phyloP scores from a whole-genome alignment of 495 filamentous ascomycete genomes.

The Annulohypoxylon stygium region DNA sequence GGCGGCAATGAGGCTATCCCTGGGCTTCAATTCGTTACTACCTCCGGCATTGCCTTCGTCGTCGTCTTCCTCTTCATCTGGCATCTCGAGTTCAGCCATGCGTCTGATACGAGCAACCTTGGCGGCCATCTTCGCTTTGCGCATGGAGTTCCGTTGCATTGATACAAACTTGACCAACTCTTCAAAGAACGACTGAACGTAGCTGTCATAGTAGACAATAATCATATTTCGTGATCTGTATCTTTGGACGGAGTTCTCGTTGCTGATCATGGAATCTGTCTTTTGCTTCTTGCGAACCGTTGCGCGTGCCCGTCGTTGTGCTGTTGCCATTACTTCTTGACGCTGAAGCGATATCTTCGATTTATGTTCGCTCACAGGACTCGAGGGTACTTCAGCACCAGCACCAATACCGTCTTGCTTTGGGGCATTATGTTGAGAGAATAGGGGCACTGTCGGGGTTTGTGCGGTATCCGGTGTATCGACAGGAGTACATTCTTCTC shows the following conservation, averaged over 20 bases:
- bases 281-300: constrained; percentile 68
- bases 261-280: constrained; percentile 70
- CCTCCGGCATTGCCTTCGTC: constrained; percentile 38
- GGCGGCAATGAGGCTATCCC: constrained; percentile 38
- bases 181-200: constrained; percentile 84
- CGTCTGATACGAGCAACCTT: constrained; percentile 69
- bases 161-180: constrained; percentile 83
- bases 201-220: constrained; percentile 89
- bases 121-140: constrained; percentile 80
- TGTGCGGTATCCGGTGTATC: constrained; percentile 34
- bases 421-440: constrained; percentile 25
- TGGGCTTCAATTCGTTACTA: constrained; percentile 44
- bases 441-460: constrained; percentile 38
- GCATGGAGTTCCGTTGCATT: constrained; percentile 81
- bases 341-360: constrained; percentile 64
- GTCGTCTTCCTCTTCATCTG: constrained; percentile 60
- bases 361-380: constrained; percentile 45
- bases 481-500: constrained; percentile 60
- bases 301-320: constrained; percentile 58
- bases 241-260: constrained; percentile 60
- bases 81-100: constrained; percentile 65
- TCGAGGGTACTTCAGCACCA: constrained; percentile 50
- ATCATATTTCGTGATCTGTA: constrained; percentile 83
- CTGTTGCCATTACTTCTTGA: constrained; percentile 60
- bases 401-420: constrained; percentile 48